Conservation (phyloP, 306 rosid species). For the Canavalia ensiformis region DNA sequence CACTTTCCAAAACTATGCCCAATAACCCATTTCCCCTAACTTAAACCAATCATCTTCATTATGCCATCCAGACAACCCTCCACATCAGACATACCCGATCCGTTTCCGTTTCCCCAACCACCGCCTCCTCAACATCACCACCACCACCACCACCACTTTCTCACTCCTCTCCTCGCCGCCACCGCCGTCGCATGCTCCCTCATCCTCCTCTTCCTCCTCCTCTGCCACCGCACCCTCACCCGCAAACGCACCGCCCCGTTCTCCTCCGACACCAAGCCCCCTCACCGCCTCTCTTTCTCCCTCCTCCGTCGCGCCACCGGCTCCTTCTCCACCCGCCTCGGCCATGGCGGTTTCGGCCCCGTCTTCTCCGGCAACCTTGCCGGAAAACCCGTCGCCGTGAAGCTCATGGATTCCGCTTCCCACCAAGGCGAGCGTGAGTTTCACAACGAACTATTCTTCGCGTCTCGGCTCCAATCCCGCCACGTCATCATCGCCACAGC, state of each 20-base stretch:
- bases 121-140: background rate
- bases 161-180: conserved; percentile 49
- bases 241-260: conserved; percentile 67
- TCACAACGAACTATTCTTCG: conserved; percentile 90
- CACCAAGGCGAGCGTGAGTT: conserved; percentile 93
- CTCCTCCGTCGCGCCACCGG: conserved; percentile 86
- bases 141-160: conserved; percentile 36
- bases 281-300: conserved; percentile 77
- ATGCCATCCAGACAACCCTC: conserved; percentile 70
- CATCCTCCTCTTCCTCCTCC: conserved; percentile 60
- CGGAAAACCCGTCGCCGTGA: conserved; percentile 73
- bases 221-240: conserved; percentile 58
- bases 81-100: background rate
- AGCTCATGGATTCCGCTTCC: conserved; percentile 85
- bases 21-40: conserved; percentile 2
- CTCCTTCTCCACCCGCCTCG: conserved; percentile 83
- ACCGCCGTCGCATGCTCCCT: conserved; percentile 55
- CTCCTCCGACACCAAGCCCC: conserved; percentile 54
- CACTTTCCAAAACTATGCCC: background rate
- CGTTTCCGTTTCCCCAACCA: background rate
- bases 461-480: conserved; percentile 64
- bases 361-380: conserved; percentile 69
- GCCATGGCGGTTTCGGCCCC: conserved; percentile 94
- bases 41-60: background rate
- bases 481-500: conserved; percentile 69